Evolutionary conservation across 2,329 filamentous ascomycete species (phyloP).

Genomic region (Epichloe gansuensis): DNA sequence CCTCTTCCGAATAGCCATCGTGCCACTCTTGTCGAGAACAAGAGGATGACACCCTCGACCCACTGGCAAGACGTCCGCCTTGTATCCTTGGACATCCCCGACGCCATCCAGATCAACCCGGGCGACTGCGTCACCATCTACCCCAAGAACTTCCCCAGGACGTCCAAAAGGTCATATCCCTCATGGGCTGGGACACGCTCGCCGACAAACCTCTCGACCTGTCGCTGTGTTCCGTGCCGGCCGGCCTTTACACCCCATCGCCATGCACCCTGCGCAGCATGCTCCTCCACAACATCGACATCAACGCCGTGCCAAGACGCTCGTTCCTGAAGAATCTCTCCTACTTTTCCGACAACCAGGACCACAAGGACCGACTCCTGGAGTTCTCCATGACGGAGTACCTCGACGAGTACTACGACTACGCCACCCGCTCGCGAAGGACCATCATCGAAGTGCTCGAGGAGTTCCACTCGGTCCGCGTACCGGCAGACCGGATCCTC

Average conservation of each 20-base stretch:
- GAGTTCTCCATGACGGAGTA: conserved; percentile 74
- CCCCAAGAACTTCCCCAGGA: conserved; percentile 75
- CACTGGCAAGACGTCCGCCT: conserved; percentile 95
- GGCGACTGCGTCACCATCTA: conserved; percentile 74
- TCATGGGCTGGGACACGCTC: conserved; percentile 66
- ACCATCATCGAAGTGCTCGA: conserved; percentile 87
- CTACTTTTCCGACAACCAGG: conserved; percentile 58
- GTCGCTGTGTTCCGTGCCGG: conserved; percentile 20
- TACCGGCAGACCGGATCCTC: conserved; percentile 62
- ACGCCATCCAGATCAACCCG: conserved; percentile 38
- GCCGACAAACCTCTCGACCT: conserved; percentile 60
- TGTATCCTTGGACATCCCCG: conserved; percentile 42
- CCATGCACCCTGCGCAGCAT: conserved; percentile 58
- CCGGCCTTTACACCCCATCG: conserved; percentile 24
- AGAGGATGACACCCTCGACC: conserved; percentile 56
- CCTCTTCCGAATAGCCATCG: conserved; percentile 44
- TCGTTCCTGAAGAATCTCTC: conserved; percentile 73
- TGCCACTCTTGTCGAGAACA: conserved; percentile 52
- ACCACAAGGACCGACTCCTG: conserved; percentile 67
- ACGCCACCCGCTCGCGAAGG: conserved; percentile 78
- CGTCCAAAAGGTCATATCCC: conserved; percentile 62
- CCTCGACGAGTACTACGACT: conserved; percentile 90
- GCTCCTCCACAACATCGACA: conserved; percentile 73
- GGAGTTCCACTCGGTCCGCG: conserved; percentile 74
- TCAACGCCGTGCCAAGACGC: conserved; percentile 78